Percentiles rank a stretch among this genome's conserved stretches.
phyloP scores from a whole-genome alignment of 768 basidiomycete species.

The Lactarius sp. region DNA sequence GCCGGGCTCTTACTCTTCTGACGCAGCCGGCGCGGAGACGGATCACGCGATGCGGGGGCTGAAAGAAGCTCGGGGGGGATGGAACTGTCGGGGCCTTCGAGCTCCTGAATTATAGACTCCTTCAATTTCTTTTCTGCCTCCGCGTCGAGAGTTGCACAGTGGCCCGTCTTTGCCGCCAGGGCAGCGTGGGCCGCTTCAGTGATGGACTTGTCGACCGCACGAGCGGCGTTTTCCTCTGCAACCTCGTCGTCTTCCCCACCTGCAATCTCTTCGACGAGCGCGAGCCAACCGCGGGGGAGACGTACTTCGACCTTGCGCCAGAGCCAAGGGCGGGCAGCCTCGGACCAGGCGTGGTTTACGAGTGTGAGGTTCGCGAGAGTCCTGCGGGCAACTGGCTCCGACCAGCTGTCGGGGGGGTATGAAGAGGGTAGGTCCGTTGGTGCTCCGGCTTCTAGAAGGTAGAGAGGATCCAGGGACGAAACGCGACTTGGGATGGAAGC shows the following conservation, averaged over 20 bases:
- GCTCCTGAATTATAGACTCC: constrained; percentile 35
- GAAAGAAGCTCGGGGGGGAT: constrained; percentile 74
- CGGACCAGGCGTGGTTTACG: constrained; percentile 72
- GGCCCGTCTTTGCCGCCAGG: constrained; percentile 37
- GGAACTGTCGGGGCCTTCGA: constrained; percentile 59
- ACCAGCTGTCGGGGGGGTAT: constrained; percentile 64
- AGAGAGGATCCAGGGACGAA: constrained; percentile 67
- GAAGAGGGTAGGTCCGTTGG: constrained; percentile 70
- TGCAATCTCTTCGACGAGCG: constrained; percentile 72
- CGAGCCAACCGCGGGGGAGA: constrained; percentile 79
- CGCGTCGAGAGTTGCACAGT: constrained; percentile 2
- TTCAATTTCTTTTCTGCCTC: constrained; percentile 44
- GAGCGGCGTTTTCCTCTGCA: constrained; percentile 50
- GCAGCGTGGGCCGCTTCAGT: constrained; percentile 62
- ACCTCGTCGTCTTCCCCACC: constrained; percentile 58
- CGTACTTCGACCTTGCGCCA: constrained; percentile 83
- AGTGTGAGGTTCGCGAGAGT: constrained; percentile 70
- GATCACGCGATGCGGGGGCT: constrained; percentile 76
- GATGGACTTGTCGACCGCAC: constrained; percentile 62
- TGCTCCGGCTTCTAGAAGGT: constrained; percentile 36
- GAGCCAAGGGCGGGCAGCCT: constrained; percentile 83
- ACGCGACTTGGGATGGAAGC: constrained; percentile 50
- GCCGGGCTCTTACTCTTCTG: constrained; percentile 77
- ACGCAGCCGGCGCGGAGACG: constrained; percentile 71
- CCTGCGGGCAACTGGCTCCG: constrained; percentile 58